Evolutionary conservation across 306 rosid species (phyloP), one percentile per base, ranked within the genome.

Genomic region (Gastrolobium villosum): DNA sequence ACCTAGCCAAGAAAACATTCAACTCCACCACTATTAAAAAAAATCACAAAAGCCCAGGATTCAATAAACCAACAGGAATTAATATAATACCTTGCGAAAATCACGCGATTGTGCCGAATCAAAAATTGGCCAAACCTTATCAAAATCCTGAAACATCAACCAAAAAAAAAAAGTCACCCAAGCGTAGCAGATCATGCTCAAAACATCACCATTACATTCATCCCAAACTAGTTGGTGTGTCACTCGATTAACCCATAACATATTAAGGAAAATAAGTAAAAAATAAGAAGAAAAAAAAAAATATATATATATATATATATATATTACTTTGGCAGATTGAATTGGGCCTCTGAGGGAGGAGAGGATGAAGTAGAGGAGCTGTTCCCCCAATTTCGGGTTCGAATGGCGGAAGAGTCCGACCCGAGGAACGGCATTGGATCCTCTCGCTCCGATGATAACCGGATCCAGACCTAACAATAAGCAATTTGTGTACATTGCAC

Each of bases 401-500:
- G 99, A 93, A 79, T 96, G 99, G 3, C 99, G 99, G 72, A 96
- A 96, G n/a, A 81, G 90, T 2, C 99, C 99, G 48, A 93, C 99
- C 14, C 97, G 91, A 77, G 99, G 98, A 44, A 88, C 65, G 28
- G 94, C 88, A 79, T 84, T 89, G 76, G 98, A 81, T 49, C 87
- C 96, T 86, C 96, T 96, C 67, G 88, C 84, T 70, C 98, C 99
- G 83, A 96, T 87, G 45, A 96, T 81, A 48, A 90, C 89, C 82
- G 99, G 99, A 96, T 96, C 99, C 90, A 96, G 82, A 56, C 99
- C 99, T 65, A 96, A 86, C 3, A 96, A 83, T 89, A 96, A 86
- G 73, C 98, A 95, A 88, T 95, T 95, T 4, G 99, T 95, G 88
- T 92, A 95, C 99, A 93, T 95, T 89, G 99, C 97, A 80, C 98